Conservation (phyloP, 2,329 filamentous ascomycete species). For the Aspergillus chevalieri region DNA sequence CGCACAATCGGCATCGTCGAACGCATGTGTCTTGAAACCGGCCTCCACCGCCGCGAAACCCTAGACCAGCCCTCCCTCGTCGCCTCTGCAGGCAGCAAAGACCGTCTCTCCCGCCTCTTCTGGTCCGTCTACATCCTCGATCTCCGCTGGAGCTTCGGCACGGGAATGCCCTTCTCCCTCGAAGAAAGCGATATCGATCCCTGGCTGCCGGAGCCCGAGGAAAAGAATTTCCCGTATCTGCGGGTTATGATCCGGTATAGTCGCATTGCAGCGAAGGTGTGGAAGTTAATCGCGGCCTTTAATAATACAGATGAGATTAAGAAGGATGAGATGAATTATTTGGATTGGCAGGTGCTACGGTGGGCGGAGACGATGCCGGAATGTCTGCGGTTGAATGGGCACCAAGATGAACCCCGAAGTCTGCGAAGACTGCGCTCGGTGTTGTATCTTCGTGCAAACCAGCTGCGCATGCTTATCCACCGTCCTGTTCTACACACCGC, state of each 20-base stretch:
- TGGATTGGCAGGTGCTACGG: conserved; percentile 75
- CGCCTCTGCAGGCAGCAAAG: conserved; percentile 54
- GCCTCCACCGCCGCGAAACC: conserved; percentile 72
- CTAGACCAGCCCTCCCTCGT: conserved; percentile 59
- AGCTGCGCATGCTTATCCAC: conserved; percentile 83
- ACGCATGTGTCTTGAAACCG: conserved; percentile 70
- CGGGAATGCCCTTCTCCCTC: conserved; percentile 75
- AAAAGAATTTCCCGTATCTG: conserved; percentile 57
- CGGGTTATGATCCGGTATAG: conserved; percentile 84
- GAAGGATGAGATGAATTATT: conserved; percentile 67
- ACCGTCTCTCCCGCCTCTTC: conserved; percentile 66
- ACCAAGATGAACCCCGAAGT: conserved; percentile 47
- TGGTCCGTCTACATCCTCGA: conserved; percentile 88
- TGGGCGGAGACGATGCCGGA: conserved; percentile 72
- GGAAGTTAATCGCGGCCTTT: conserved; percentile 70
- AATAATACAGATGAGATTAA: conserved; percentile 60
- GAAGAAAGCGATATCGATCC: conserved; percentile 81
- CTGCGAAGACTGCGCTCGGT: conserved; percentile 70
- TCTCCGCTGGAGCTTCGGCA: conserved; percentile 79
- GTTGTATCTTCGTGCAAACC: conserved; percentile 80
- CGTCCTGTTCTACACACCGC: conserved; percentile 71
- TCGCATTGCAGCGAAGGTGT: conserved; percentile 74
- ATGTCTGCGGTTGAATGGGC: conserved; percentile 51
- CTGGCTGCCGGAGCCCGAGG: conserved; percentile 65
- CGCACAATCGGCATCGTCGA: conserved; percentile 80